Evolutionary conservation across 371 early-diverging fungal genomes (phyloP), one percentile per base, ranked within the genome.

Genomic region (Caulochytrium protostelioides): DNA sequence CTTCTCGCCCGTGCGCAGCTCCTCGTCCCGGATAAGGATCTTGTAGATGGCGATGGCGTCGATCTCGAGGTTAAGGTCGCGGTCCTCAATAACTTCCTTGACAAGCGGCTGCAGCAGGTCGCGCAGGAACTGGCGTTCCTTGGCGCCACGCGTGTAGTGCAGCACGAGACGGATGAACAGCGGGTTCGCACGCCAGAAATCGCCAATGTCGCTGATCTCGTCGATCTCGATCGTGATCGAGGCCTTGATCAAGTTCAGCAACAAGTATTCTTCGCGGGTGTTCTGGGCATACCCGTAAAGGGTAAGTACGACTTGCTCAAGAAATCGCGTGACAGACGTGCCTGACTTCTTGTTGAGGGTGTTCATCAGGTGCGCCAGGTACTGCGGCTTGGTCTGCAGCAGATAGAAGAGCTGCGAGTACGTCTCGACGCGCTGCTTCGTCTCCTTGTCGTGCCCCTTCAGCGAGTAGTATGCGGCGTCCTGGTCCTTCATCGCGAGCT

Each of bases 241-340:
- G 50, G 73, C 75, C 59, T 86, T 79, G 57, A 97, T 83, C 40
- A 99, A 57, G 47, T 82, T 83, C 32, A 95, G 72, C 42, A 97
- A 57, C 34, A 97, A 49, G 43, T 86, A 99, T 57, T 99, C 99
- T 46, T 98, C 98, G 15, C 95, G 70, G 7, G 71, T 65, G 51
- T 87, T 84, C 44, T 91, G 90, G 0, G 85, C 94, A 58, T 83
- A 87, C 2, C 91, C 87, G 55, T 82, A 99, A 26, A 99, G 49
- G n/a, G 89, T 75, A 30, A 97, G 50, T 2, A 92, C 79, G 0
- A 81, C 76, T 6, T 79, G 66, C 46, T 90, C 90, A 15, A 91
- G 71, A 34, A 89, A 70, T 51, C 74, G 74, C 39, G 72, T 77
- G 31, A 59, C 57, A 30, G 65, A 65, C 46, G 67, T 46, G 50